These are phyloP conservation scores for Radiomyces spectabilis DNA, from an alignment of 192 early-diverging fungal genomes.

Conservation along the genomic window DNA sequence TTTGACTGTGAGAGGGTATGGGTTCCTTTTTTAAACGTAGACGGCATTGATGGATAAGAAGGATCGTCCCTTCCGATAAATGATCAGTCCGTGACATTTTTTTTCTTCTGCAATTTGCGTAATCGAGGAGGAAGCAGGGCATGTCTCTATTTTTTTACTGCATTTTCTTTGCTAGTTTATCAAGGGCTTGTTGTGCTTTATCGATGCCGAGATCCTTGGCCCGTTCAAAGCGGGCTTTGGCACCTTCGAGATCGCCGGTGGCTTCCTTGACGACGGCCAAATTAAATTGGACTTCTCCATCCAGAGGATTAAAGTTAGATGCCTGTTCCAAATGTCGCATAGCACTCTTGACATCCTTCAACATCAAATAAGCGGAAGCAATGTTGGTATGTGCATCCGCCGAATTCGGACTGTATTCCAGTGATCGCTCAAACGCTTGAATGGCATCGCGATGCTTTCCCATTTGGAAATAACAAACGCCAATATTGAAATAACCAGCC, in stretches of 20 bases:
- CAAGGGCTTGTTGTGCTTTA: slow-evolving; percentile 43
- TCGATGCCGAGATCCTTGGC: slow-evolving; percentile 43
- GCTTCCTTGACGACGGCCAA: slow-evolving; percentile 60
- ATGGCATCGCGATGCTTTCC: slow-evolving; percentile 50
- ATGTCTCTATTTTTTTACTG: neutral
- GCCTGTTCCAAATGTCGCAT: slow-evolving; percentile 51
- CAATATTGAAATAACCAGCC: slow-evolving; percentile 27
- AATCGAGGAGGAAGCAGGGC: neutral
- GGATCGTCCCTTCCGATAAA: too few relatives aligned
- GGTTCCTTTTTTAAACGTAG: too few relatives aligned
- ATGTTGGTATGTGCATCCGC: slow-evolving; percentile 67
- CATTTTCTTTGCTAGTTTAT: slow-evolving; percentile 42
- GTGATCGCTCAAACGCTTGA: slow-evolving; percentile 47
- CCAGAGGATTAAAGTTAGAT: slow-evolving; percentile 47
- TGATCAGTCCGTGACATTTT: too few relatives aligned
- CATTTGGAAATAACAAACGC: slow-evolving; percentile 35
- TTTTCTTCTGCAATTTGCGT: too few relatives aligned
- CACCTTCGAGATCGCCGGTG: slow-evolving; percentile 41
- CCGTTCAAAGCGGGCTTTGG: slow-evolving; percentile 46
- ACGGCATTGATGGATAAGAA: too few relatives aligned
- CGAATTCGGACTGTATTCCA: slow-evolving; percentile 41
- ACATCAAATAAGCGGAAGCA: slow-evolving; percentile 50
- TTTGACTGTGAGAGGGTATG: too few relatives aligned
- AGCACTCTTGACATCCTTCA: slow-evolving; percentile 38
- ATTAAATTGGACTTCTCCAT: slow-evolving; percentile 63